Evolutionary conservation across 805 yeast species (phyloP).

Genomic region (Lipomyces anomalus): DNA sequence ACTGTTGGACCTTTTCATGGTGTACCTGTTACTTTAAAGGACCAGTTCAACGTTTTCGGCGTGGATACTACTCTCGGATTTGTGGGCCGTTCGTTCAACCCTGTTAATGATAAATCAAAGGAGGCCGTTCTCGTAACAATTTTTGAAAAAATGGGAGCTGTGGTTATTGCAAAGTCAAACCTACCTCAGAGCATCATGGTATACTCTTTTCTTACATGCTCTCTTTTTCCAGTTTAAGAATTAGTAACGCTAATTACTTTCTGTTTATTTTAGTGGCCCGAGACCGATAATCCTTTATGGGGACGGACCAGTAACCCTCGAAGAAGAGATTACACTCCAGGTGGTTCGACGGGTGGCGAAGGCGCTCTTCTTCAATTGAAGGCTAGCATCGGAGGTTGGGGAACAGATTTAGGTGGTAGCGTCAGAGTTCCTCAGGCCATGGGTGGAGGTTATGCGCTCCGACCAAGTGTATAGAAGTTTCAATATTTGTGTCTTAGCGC

Average conservation of each 20-base stretch:
- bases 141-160: conserved; percentile 49
- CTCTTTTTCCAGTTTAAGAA: too few species aligned
- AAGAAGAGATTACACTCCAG: conserved; percentile 42
- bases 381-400: conserved; percentile 49
- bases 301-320: conserved; percentile 46
- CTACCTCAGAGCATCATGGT: conserved; percentile 53
- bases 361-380: conserved; percentile 43
- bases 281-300: conserved; percentile 40
- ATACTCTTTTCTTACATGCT: background rate
- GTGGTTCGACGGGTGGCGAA: conserved; percentile 57
- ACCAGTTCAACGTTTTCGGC: conserved; percentile 52
- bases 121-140: conserved; percentile 46
- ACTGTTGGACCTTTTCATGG: conserved; percentile 65
- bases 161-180: conserved; percentile 56
- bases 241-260: background rate
- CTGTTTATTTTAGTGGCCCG: conserved; percentile 29
- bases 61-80: conserved; percentile 44
- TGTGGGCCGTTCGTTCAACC: conserved; percentile 31
- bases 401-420: conserved; percentile 52
- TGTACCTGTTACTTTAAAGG: conserved; percentile 61
- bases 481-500: background rate
- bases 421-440: conserved; percentile 46
- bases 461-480: conserved; percentile 16
- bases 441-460: conserved; percentile 46
- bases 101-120: conserved; percentile 38